Conservation (phyloP, 2,329 filamentous ascomycete species). For the Boeremia lycopersici region DNA sequence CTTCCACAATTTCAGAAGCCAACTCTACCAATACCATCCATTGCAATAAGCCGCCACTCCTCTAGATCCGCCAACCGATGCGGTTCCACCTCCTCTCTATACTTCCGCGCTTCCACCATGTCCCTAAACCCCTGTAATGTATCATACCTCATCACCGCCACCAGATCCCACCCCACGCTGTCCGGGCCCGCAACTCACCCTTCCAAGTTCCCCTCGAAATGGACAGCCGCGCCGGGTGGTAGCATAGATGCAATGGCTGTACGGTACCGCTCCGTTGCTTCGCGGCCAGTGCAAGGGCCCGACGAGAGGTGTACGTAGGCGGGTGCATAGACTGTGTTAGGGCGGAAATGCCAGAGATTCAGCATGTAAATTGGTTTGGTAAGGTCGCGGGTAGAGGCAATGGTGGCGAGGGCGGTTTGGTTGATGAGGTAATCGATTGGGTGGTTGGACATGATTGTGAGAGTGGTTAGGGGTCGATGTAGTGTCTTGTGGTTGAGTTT, state of each 20-base stretch:
- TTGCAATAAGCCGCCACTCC: slow-evolving; percentile 17
- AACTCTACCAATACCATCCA: slow-evolving; percentile 3
- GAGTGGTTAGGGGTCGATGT: too few species aligned
- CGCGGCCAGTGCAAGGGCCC: slow-evolving; percentile 19
- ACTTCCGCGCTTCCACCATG: slow-evolving; percentile 18
- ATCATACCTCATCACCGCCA: slow-evolving; percentile 15
- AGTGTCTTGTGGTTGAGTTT: too few species aligned
- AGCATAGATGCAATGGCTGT: background rate
- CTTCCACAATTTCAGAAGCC: background rate
- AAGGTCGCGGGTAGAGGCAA: slow-evolving; percentile 3
- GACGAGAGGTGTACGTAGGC: slow-evolving; percentile 15
- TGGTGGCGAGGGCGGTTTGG: background rate
- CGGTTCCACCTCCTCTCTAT: slow-evolving; percentile 12
- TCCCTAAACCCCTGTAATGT: slow-evolving; percentile 15
- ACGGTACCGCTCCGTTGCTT: slow-evolving; percentile 12
- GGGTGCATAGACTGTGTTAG: slow-evolving; percentile 12
- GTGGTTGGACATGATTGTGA: too few species aligned
- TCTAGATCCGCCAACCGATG: slow-evolving; percentile 20
- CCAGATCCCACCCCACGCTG: slow-evolving; percentile 18
- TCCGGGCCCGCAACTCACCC: background rate
- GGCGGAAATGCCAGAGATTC: slow-evolving; percentile 22
- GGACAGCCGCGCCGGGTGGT: background rate
- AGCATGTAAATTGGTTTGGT: slow-evolving; percentile 27
- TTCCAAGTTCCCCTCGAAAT: background rate
- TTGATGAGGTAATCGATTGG: background rate